These are phyloP conservation scores for Pseudocercospora vitis DNA, from an alignment of 2,329 filamentous ascomycete genomes.

Conservation along the genomic window DNA sequence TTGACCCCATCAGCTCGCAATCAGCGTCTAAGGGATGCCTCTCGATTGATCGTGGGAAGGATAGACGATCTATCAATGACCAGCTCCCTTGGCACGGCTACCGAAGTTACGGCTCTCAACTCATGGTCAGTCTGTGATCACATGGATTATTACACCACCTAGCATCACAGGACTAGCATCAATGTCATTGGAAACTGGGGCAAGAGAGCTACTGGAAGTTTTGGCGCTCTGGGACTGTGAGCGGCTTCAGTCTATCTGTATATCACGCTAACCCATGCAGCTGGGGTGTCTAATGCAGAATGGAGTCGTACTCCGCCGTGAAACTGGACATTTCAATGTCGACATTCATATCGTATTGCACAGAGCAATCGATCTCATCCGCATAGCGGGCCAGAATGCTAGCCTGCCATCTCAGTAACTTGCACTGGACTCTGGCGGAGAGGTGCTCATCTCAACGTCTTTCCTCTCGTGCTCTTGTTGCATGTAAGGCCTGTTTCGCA, in stretches of 20 bases:
- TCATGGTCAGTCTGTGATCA: not conserved
- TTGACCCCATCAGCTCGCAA: not conserved
- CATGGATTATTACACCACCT: not conserved
- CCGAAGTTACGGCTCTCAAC: not conserved
- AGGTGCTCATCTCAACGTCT: not conserved
- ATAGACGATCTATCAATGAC: not conserved
- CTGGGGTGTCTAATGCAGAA: too few species aligned
- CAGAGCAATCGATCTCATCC: not conserved
- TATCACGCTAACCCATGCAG: too few species aligned
- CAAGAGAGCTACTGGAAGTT: too few species aligned
- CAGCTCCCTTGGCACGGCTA: conserved; percentile 1
- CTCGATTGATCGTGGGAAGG: not conserved
- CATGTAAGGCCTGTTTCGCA: conserved; percentile 9
- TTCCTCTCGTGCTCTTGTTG: not conserved
- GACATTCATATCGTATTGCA: not conserved
- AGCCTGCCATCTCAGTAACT: not conserved
- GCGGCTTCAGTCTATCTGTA: not conserved
- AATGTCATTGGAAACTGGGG: not conserved
- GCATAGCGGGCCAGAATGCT: too few species aligned
- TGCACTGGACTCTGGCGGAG: not conserved
- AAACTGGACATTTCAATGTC: too few species aligned
- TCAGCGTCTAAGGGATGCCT: not conserved
- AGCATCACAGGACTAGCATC: not conserved
- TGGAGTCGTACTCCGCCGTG: too few species aligned
- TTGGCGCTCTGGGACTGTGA: too few species aligned